These are phyloP conservation scores for Rhizopogon vesiculosus DNA, from an alignment of 768 basidiomycete species.

Conservation along the genomic window DNA sequence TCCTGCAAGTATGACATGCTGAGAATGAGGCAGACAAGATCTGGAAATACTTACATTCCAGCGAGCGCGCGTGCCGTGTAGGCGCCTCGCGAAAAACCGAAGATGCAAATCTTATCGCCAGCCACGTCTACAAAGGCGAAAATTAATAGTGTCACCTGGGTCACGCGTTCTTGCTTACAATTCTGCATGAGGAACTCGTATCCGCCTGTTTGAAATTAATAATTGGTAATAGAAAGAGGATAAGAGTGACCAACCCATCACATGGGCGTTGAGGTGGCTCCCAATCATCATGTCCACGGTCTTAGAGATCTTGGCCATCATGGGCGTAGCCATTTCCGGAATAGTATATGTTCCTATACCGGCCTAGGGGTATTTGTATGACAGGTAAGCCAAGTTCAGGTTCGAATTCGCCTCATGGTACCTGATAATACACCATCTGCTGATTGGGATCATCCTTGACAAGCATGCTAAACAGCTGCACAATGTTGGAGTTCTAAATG, in stretches of 20 bases:
- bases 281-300: constrained; percentile 59
- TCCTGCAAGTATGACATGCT: constrained; percentile 26
- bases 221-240: background rate
- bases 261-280: constrained; percentile 59
- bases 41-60: constrained; percentile 50
- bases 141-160: background rate
- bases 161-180: constrained; percentile 34
- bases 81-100: constrained; percentile 78
- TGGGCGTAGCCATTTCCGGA: constrained; percentile 59
- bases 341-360: constrained; percentile 71
- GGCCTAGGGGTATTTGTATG: constrained; percentile 33
- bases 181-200: constrained; percentile 81
- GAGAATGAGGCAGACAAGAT: background rate
- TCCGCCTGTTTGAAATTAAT: constrained; percentile 38
- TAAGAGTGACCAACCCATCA: constrained; percentile 46
- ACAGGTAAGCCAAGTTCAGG: background rate
- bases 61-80: constrained; percentile 68
- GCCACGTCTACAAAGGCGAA: constrained; percentile 41
- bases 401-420: constrained; percentile 9
- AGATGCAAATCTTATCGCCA: constrained; percentile 76
- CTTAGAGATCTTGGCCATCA: constrained; percentile 49
- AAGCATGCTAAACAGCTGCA: constrained; percentile 65
- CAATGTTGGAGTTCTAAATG: constrained; percentile 64
- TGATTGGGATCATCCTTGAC: constrained; percentile 58
- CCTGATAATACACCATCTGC: constrained; percentile 78